A percentile compares a stretch with the other conserved stretches of the same genome.
Conservation (phyloP, 2,329 filamentous ascomycete genomes). For the Drechslerella dactyloides region DNA sequence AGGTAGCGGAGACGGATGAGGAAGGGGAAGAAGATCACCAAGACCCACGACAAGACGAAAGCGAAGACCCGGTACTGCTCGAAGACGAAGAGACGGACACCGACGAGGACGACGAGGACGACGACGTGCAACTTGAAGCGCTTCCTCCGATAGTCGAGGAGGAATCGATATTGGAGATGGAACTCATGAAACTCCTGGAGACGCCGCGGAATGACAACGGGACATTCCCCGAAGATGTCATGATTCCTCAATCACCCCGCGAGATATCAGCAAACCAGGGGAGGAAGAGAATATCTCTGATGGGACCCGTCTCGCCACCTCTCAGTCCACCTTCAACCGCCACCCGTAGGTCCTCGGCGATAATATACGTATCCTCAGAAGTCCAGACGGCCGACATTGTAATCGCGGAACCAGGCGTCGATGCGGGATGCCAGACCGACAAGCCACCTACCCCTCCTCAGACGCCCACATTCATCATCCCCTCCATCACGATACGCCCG, state of each 20-base stretch:
- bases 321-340: conserved; percentile 43
- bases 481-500: conserved; percentile 89
- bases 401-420: conserved; percentile 34
- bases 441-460: conserved; percentile 57
- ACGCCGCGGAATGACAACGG: conserved; percentile 50
- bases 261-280: conserved; percentile 77
- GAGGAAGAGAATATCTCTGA: conserved; percentile 69
- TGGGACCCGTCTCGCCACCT: conserved; percentile 54
- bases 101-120: conserved; percentile 24
- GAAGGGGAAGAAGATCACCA: conserved; percentile 13
- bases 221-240: conserved; percentile 58
- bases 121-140: conserved; percentile 17
- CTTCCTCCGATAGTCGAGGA: conserved; percentile 36
- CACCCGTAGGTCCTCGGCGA: conserved; percentile 44
- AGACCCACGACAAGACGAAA: conserved; percentile 3
- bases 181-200: conserved; percentile 58
- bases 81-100: too few species aligned
- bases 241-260: conserved; percentile 61
- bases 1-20: conserved; percentile 5
- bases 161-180: conserved; percentile 53
- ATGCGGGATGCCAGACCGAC: conserved; percentile 44
- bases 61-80: conserved; percentile 9
- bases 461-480: conserved; percentile 66
- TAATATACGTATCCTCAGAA: conserved; percentile 44
- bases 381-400: conserved; percentile 32